Conservation (phyloP, 2,329 filamentous ascomycete species). For the Lomentospora prolificans region DNA sequence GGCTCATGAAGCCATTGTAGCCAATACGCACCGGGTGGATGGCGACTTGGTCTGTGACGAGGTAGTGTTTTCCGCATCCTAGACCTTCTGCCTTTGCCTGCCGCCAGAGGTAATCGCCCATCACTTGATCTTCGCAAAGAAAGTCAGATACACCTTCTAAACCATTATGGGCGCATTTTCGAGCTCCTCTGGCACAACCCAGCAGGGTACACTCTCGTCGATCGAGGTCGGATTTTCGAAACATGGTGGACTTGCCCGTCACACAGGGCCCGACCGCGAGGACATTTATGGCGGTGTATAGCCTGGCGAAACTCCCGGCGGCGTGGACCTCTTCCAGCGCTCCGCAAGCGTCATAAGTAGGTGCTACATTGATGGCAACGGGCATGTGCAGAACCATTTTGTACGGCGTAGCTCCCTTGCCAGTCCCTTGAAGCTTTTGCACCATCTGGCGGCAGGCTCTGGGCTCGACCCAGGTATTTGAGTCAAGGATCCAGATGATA, state of each 20-base stretch:
- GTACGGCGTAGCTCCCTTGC: background rate
- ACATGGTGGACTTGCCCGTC: background rate
- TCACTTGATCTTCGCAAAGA: background rate
- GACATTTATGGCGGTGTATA: background rate
- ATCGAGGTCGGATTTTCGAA: background rate
- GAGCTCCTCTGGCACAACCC: background rate
- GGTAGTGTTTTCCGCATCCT: background rate
- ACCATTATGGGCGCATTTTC: background rate
- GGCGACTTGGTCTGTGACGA: background rate
- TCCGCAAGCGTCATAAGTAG: background rate
- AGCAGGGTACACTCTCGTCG: background rate
- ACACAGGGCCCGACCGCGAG: background rate
- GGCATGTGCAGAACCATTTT: background rate
- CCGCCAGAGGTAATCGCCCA: background rate
- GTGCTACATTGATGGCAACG: background rate
- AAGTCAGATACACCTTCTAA: background rate
- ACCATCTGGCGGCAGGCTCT: background rate
- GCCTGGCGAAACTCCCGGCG: background rate
- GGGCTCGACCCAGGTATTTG: background rate
- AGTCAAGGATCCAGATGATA: background rate
- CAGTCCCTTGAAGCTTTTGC: background rate
- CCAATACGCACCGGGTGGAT: background rate
- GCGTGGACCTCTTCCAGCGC: background rate
- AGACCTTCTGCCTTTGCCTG: background rate
- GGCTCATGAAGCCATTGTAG: background rate